These are phyloP conservation scores for Microbotryum lychnidis-dioicae DNA, from an alignment of 1,284 basidiomycete species.

Conservation along the genomic window DNA sequence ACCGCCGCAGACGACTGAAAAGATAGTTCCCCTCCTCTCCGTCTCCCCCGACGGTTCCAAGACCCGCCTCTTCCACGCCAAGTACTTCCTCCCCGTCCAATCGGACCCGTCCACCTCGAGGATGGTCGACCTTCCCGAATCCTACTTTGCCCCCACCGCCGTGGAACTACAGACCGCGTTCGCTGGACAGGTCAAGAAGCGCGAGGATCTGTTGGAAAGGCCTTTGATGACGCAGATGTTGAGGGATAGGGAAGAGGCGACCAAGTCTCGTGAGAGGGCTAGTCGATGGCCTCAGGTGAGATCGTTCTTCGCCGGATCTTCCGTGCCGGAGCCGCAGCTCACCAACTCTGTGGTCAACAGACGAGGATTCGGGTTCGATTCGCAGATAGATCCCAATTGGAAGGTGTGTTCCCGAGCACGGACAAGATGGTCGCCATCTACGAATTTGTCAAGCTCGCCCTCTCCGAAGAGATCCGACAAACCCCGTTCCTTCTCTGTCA, in stretches of 20 bases:
- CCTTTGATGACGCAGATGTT: conserved; percentile 63
- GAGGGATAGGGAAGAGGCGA: conserved; percentile 54
- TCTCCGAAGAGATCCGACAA: conserved; percentile 61
- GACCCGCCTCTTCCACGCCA: conserved; percentile 13
- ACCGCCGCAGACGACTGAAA: too few species aligned
- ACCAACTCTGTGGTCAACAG: conserved; percentile 40
- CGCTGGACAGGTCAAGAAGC: conserved; percentile 55
- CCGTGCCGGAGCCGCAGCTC: conserved; percentile 1
- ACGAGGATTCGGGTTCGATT: conserved; percentile 74
- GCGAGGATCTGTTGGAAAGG: conserved; percentile 61
- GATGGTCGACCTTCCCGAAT: conserved; percentile 51
- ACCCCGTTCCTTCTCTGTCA: conserved; percentile 73
- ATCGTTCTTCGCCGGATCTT: background rate
- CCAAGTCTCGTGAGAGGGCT: conserved; percentile 47
- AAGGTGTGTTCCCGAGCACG: conserved; percentile 62
- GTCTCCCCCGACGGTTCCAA: conserved; percentile 9
- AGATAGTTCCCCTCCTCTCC: conserved; percentile 10
- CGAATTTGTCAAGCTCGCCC: conserved; percentile 63
- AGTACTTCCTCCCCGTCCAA: conserved; percentile 14
- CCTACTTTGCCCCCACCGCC: conserved; percentile 63
- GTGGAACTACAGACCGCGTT: conserved; percentile 62
- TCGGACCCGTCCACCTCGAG: background rate
- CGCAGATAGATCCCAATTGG: conserved; percentile 70
- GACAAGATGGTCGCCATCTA: conserved; percentile 72
- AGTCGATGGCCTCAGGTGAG: conserved; percentile 64